phyloP scores from a whole-genome alignment of 768 basidiomycete genomes.

The Termitomyces sp. region DNA sequence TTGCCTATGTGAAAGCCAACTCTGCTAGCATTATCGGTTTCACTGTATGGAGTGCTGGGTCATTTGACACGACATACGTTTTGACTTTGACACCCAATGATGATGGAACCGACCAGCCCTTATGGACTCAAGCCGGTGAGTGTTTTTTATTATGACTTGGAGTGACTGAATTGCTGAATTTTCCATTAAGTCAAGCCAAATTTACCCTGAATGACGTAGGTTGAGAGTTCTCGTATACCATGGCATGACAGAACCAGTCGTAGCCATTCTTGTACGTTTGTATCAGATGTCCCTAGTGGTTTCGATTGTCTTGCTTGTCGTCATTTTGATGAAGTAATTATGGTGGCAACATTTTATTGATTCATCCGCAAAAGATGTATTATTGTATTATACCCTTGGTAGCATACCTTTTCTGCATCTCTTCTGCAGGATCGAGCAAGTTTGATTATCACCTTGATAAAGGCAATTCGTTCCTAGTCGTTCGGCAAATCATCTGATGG shows the following conservation, averaged over 20 bases:
- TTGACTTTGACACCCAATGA: constrained; percentile 43
- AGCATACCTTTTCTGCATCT: too few relatives aligned
- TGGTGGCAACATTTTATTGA: too few relatives aligned
- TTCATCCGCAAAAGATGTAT: too few relatives aligned
- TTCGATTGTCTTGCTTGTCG: not conserved
- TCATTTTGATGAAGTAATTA: not conserved
- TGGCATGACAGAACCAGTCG: too few relatives aligned
- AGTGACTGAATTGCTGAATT: not conserved
- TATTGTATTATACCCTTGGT: too few relatives aligned
- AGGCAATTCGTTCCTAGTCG: too few relatives aligned
- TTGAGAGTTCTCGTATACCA: not conserved
- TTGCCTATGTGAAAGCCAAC: constrained; percentile 40
- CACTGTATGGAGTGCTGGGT: constrained; percentile 48
- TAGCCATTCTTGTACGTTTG: not conserved
- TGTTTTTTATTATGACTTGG: not conserved
- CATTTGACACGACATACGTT: constrained; percentile 46
- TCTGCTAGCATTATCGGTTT: constrained; percentile 43
- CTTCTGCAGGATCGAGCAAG: too few relatives aligned
- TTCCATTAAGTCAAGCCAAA: constrained; percentile 17
- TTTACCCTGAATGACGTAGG: constrained; percentile 12
- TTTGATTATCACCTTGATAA: too few relatives aligned
- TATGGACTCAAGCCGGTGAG: constrained; percentile 38
- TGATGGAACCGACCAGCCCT: constrained; percentile 40
- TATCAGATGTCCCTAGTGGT: not conserved
- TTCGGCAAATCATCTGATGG: too few relatives aligned